Evolutionary conservation across 208 protist genomes (phyloP).

Genomic region (Leishmania amazonensis): DNA sequence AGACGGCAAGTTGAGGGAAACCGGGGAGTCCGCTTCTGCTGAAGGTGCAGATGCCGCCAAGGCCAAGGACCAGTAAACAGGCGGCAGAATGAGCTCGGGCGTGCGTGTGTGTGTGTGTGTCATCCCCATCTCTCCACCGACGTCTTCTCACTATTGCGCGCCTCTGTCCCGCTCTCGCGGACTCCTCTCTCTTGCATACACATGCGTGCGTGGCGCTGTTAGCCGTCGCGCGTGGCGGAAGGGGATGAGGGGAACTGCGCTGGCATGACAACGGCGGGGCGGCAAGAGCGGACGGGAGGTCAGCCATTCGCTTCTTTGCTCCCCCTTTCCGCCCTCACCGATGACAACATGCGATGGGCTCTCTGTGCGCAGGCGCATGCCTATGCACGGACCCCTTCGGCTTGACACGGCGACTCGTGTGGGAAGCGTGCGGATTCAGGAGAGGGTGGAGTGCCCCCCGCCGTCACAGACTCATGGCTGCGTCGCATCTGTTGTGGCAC

Average conservation of each 20-base stretch:
- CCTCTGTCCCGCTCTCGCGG: neutral
- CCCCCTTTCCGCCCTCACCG: no score
- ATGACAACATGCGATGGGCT: neutral
- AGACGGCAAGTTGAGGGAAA: neutral
- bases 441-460: neutral
- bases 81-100: neutral
- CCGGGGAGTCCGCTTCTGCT: neutral
- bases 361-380: neutral
- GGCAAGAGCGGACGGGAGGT: neutral
- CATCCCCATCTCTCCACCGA: neutral
- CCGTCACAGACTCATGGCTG: neutral
- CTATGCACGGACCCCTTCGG: neutral
- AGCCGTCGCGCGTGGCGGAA: neutral
- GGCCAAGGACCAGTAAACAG: neutral
- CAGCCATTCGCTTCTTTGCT: neutral
- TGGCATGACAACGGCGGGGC: neutral
- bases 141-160: neutral
- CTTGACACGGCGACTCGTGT: neutral
- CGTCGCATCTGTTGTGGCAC: neutral
- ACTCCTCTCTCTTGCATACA: neutral
- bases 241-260: neutral
- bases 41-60: neutral
- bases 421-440: neutral
- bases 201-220: neutral
- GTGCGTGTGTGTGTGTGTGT: neutral